Percentiles rank a stretch among this genome's conserved stretches.
phyloP scores from a whole-genome alignment of 495 filamentous ascomycete genomes.

The Xylaria nigripes region DNA sequence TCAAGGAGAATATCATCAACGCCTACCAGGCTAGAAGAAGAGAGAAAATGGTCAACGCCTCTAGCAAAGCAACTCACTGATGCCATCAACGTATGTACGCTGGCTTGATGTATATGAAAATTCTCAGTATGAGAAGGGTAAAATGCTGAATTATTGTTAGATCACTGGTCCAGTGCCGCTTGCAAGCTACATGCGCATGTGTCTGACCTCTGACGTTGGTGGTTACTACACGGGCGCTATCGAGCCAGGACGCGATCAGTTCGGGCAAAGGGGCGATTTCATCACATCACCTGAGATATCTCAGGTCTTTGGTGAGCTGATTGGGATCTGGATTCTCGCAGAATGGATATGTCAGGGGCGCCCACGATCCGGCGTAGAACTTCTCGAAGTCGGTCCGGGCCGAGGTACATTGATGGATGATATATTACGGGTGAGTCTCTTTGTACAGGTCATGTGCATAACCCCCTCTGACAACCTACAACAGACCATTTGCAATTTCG shows the following conservation, averaged over 20 bases:
- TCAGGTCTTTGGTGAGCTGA: conserved; percentile 89
- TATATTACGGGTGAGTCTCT: conserved; percentile 67
- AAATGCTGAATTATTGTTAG: conserved; percentile 26
- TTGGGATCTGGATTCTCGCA: conserved; percentile 88
- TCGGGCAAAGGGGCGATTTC: conserved; percentile 86
- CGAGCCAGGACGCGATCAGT: conserved; percentile 62
- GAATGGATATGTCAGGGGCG: conserved; percentile 92
- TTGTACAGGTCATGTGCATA: neutral
- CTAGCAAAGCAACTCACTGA: conserved; percentile 74
- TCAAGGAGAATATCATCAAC: conserved; percentile 17
- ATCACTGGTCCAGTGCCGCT: conserved; percentile 84
- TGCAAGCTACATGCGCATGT: conserved; percentile 96
- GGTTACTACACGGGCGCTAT: conserved; percentile 84
- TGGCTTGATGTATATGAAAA: neutral
- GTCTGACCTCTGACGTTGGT: conserved; percentile 79
- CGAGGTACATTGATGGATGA: conserved; percentile 97
- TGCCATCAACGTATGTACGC: conserved; percentile 62
- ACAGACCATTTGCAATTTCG: conserved; percentile 80
- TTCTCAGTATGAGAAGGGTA: neutral
- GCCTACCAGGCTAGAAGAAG: conserved; percentile 37
- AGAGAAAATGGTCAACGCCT: conserved; percentile 74
- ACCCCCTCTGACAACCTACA: neutral
- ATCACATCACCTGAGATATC: conserved; percentile 96
- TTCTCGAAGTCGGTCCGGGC: conserved; percentile 91
- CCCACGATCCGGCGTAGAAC: conserved; percentile 59